Evolutionary conservation across 163 green algal species (phyloP).

Genomic region (Volvox carteri): DNA sequence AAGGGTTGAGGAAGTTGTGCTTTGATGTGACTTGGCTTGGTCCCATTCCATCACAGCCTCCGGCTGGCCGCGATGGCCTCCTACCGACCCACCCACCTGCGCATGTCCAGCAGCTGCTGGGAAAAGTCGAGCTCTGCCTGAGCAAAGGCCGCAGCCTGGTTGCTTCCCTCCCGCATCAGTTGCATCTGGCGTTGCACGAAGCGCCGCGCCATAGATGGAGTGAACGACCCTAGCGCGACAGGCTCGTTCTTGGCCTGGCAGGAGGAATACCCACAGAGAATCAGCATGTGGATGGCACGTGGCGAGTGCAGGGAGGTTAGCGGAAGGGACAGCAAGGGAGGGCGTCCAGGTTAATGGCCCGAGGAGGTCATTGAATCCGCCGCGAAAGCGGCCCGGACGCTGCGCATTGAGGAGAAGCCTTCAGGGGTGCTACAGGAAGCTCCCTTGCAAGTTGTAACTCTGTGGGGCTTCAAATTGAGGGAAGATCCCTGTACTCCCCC

Average conservation of each 20-base stretch:
- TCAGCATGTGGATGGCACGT: neutral
- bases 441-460: neutral
- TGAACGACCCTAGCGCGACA: conserved; percentile 47
- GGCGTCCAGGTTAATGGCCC: neutral
- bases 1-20: too few species aligned
- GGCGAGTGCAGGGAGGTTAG: neutral
- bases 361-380: neutral
- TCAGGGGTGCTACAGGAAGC: too few species aligned
- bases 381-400: too few species aligned
- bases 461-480: neutral
- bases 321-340: neutral
- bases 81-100: neutral
- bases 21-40: too few species aligned
- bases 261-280: too few species aligned
- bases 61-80: too few species aligned
- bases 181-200: conserved; percentile 50
- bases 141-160: neutral
- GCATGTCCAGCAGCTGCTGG: conserved; percentile 12
- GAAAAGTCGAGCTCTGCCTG: conserved; percentile 28
- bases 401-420: too few species aligned
- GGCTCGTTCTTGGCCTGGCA: conserved; percentile 50
- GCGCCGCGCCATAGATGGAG: conserved; percentile 15
- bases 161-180: conserved; percentile 19
- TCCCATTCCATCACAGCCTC: too few species aligned
- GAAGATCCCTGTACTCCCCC: neutral